phyloP scores from a whole-genome alignment of 495 filamentous ascomycete genomes.

The Diplogelasinospora grovesii region DNA sequence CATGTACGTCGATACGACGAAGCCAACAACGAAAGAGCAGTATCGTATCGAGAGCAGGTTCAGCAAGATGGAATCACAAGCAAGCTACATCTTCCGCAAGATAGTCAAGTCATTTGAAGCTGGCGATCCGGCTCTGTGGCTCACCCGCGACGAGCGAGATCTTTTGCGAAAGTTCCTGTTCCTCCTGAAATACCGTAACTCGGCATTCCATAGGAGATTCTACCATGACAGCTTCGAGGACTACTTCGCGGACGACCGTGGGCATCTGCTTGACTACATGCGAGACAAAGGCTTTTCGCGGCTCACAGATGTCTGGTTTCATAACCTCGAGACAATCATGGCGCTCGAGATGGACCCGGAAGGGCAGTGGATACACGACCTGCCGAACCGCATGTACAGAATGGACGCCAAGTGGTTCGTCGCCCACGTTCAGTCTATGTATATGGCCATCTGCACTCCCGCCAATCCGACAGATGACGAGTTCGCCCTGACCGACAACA shows the following conservation, averaged over 20 bases:
- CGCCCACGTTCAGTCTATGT: conserved; percentile 29
- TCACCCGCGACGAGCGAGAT: conserved; percentile 35
- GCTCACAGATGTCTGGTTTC: conserved; percentile 49
- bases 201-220: conserved; percentile 28
- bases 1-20: conserved; percentile 36
- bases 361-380: conserved; percentile 25
- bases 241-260: conserved; percentile 36
- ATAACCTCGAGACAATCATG: conserved; percentile 42
- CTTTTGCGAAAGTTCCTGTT: conserved; percentile 47
- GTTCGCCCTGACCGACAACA: conserved; percentile 45
- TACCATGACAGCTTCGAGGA: conserved; percentile 25
- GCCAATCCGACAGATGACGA: conserved; percentile 29
- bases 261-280: conserved; percentile 38
- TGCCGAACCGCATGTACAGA: conserved; percentile 32
- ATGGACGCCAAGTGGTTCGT: conserved; percentile 40
- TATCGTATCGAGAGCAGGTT: conserved; percentile 34
- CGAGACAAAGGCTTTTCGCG: conserved; percentile 31
- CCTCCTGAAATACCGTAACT: conserved; percentile 44
- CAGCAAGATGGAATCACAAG: conserved; percentile 26
- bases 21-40: conserved; percentile 17
- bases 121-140: conserved; percentile 19
- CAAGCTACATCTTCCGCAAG: conserved; percentile 23
- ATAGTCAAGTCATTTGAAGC: conserved; percentile 25
- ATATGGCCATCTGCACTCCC: conserved; percentile 43
- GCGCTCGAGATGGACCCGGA: conserved; percentile 37